Evolutionary conservation across 495 filamentous ascomycete genomes (phyloP), one percentile per base, ranked within the genome.

Genomic region (Penicillium taxi): DNA sequence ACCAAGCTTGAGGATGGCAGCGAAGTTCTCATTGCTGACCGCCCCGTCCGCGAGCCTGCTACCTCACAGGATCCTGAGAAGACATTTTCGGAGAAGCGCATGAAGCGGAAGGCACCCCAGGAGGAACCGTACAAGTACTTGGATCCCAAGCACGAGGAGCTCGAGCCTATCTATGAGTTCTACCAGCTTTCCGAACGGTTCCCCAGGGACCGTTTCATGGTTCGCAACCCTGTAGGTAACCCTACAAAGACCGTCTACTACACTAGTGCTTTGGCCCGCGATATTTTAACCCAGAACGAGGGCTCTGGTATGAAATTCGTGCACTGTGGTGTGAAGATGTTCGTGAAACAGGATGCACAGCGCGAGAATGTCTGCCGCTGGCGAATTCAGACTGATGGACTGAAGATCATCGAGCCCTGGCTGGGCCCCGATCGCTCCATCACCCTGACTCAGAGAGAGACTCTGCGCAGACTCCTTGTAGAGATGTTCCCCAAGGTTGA

Each of bases 291-390:
- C 6, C 60, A 74, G 35, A 98, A 96, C 55, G 86, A 95, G 57
- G 83, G 83, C 16, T 79, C 79, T 9, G 86, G 88, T 17, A 79
- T 96, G 60, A 94, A 87, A 61, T 96, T 98, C 55, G 81, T 96
- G 25, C 91, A 98, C 61, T 88, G 83, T 40, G 91, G 91, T 42
- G 86, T 98, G 18, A 94, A 94, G 66, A 95, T 96, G 80, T 96
- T 95, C 59, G 86, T 96, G 60, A 91, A 90, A 64, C 91, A 98
- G 53, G 89, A 96, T 49, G 83, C 84, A 0, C 90, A 94, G 47
- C 80, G 76, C 17, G 76, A 73, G 27, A 81, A 83, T 26, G 82
- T 89, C 13, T 94, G 88, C 66, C 74, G 78, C 23, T 98, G 91
- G 91, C 77, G 91, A 12, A 90, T 98, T 47, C 91, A 98, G 70